Percentiles rank a stretch among this genome's conserved stretches.
phyloP scores from a whole-genome alignment of 1,284 basidiomycete genomes.

The Vanrija sp. region DNA sequence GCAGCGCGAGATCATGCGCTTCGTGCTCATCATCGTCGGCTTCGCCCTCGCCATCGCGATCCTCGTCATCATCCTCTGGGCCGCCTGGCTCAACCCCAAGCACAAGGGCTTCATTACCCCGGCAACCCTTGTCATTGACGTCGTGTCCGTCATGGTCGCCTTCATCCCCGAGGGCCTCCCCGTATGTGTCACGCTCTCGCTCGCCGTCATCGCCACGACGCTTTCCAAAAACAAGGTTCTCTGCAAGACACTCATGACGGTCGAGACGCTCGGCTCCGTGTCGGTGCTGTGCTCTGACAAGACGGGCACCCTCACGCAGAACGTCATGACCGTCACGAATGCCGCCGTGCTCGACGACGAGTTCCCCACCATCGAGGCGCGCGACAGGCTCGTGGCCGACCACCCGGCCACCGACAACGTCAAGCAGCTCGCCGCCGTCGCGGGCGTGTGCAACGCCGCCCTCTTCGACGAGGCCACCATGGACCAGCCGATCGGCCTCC shows the following conservation, averaged over 20 bases:
- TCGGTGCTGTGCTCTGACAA: conserved; percentile 61
- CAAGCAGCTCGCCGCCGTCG: conserved; percentile 52
- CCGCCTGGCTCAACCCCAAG: conserved; percentile 51
- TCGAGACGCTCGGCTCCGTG: conserved; percentile 60
- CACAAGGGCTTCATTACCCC: conserved; percentile 60
- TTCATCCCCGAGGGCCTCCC: conserved; percentile 60
- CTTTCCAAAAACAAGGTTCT: conserved; percentile 59
- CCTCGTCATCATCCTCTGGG: conserved; percentile 57
- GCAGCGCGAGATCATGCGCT: conserved; percentile 49
- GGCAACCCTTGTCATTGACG: conserved; percentile 57
- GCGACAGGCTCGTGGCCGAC: conserved; percentile 28
- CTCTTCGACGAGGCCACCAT: conserved; percentile 52
- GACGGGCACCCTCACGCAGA: conserved; percentile 56
- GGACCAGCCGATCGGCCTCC: conserved; percentile 51
- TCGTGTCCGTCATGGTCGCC: conserved; percentile 62
- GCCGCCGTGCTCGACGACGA: conserved; percentile 51
- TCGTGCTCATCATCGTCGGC: conserved; percentile 51
- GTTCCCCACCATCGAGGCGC: conserved; percentile 35
- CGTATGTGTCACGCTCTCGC: conserved; percentile 51
- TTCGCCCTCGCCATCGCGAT: conserved; percentile 55
- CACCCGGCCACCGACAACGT: conserved; percentile 9
- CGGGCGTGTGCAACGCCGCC: conserved; percentile 62
- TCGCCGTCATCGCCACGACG: conserved; percentile 53
- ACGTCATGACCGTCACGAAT: conserved; percentile 52
- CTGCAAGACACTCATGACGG: conserved; percentile 60